Evolutionary conservation across 768 basidiomycete genomes (phyloP).

Genomic region (Leccinum boreale): DNA sequence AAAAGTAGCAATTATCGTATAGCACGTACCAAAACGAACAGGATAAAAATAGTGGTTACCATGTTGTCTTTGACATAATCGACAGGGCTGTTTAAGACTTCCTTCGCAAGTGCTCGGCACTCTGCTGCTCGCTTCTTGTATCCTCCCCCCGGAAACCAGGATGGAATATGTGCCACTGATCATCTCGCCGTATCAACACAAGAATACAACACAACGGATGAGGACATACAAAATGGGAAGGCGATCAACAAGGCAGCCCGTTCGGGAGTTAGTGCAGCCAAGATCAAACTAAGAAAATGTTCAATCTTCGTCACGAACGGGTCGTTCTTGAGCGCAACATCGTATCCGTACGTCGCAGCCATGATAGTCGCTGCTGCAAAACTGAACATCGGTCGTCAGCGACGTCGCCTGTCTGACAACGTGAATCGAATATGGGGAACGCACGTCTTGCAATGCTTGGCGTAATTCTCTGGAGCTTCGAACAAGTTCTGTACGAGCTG

Average conservation of each 20-base stretch:
- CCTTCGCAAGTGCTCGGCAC: conserved; percentile 20
- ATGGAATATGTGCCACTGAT: conserved; percentile 29
- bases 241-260: conserved; percentile 17
- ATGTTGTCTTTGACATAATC: conserved; percentile 23
- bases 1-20: background rate
- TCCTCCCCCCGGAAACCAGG: conserved; percentile 33
- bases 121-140: conserved; percentile 19
- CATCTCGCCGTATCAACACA: background rate
- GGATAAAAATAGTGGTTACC: conserved; percentile 5
- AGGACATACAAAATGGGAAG: conserved; percentile 27
- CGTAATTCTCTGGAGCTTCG: conserved; percentile 11
- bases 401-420: background rate
- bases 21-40: background rate
- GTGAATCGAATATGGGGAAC: conserved; percentile 10
- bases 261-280: conserved; percentile 16
- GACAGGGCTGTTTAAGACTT: conserved; percentile 19
- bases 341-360: conserved; percentile 26
- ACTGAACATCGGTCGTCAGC: conserved; percentile 8
- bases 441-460: conserved; percentile 19
- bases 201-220: background rate
- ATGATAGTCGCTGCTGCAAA: conserved; percentile 23
- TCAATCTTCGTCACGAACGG: conserved; percentile 24
- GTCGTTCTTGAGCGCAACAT: conserved; percentile 22
- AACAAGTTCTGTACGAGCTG: conserved; percentile 26
- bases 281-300: conserved; percentile 9